A percentile compares a stretch with the other conserved stretches of the same genome.
These are phyloP conservation scores for Monilinia laxa DNA, from an alignment of 2,329 filamentous ascomycete species.

Conservation along the genomic window DNA sequence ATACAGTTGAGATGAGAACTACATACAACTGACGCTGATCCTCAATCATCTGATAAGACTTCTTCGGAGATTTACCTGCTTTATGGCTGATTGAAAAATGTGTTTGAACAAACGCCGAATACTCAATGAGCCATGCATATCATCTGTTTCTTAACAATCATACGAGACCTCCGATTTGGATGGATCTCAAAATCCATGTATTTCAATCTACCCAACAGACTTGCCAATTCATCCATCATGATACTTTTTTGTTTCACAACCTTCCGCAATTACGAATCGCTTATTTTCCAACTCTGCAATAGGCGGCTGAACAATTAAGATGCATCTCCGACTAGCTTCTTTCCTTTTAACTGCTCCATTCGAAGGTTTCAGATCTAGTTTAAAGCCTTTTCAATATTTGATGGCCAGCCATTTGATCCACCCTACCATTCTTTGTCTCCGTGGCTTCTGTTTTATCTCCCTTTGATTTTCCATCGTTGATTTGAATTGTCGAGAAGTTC, in stretches of 20 bases:
- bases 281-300: slow-evolving; percentile 11
- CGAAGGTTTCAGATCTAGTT: not conserved
- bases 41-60: not conserved
- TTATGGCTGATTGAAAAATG: not conserved
- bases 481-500: not conserved
- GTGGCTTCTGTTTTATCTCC: not conserved
- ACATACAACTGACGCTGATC: not conserved
- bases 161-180: slow-evolving; percentile 13
- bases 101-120: not conserved
- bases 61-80: not conserved
- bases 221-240: slow-evolving; percentile 16
- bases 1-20: not conserved
- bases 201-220: slow-evolving; percentile 8
- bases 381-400: not conserved
- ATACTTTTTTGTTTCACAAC: slow-evolving; percentile 5
- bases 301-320: slow-evolving; percentile 21
- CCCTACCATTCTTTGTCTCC: slow-evolving; percentile 1
- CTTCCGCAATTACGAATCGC: not conserved
- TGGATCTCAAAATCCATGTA: slow-evolving; percentile 21
- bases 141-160: slow-evolving; percentile 19
- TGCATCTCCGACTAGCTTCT: slow-evolving; percentile 16
- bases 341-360: slow-evolving; percentile 12
- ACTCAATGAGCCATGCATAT: not conserved
- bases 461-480: not conserved
- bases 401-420: slow-evolving; percentile 11